Percentiles rank a stretch among this genome's conserved stretches.
These are phyloP conservation scores for Diacronema lutheri DNA, from an alignment of 78 protist species.

Conservation along the genomic window DNA sequence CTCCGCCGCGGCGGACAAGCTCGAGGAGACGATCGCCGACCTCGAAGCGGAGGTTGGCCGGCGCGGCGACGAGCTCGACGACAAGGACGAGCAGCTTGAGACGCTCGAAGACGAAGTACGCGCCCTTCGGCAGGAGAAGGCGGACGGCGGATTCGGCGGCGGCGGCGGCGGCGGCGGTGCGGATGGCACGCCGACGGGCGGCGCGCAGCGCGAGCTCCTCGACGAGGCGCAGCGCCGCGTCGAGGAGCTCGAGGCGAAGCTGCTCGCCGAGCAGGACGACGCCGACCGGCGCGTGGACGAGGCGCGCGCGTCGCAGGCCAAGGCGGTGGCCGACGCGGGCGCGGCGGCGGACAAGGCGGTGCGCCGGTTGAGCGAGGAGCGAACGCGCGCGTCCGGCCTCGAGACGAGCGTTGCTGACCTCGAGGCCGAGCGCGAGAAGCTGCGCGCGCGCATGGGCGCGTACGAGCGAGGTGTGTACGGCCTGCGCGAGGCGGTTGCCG, in stretches of 20 bases:
- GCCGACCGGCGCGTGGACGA: background rate
- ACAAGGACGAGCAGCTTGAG: background rate
- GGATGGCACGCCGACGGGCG: background rate
- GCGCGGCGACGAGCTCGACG: background rate
- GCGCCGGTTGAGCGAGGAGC: background rate
- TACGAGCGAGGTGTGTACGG: background rate
- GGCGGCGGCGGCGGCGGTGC: background rate
- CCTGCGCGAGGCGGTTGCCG: slow-evolving; percentile 1
- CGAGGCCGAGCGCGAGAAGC: background rate
- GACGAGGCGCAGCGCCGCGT: background rate
- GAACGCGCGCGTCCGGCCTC: background rate
- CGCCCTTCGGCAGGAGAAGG: background rate
- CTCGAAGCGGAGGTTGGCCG: background rate
- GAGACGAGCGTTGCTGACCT: background rate
- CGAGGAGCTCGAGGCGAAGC: background rate
- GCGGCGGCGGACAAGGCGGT: background rate
- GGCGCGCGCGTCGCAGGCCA: background rate
- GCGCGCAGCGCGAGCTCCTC: no score
- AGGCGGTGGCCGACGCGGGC: background rate
- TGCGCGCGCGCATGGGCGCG: slow-evolving; percentile 15
- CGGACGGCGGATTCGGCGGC: background rate
- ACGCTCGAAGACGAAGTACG: background rate
- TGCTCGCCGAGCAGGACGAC: background rate
- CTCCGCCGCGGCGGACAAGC: no score
- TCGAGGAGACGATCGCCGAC: background rate